A percentile compares a stretch with the other conserved stretches of the same genome.
Conservation (phyloP, 768 basidiomycete species). For the Rhodotorula babjevae region DNA sequence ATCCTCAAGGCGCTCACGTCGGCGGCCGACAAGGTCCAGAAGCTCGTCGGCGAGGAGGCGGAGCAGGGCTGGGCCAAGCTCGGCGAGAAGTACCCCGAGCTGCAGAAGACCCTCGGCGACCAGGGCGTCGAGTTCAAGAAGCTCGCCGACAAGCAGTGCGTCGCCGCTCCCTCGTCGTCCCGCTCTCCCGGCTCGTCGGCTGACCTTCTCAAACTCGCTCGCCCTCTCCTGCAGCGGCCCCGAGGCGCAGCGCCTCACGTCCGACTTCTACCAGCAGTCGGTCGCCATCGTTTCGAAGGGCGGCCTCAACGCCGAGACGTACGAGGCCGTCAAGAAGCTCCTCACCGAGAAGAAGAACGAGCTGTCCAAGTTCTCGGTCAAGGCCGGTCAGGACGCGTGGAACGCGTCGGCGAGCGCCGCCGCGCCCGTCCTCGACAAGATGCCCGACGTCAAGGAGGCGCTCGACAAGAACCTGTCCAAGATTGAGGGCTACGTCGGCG, state of each 20-base stretch:
- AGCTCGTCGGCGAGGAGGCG: conserved; percentile 35
- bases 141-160: conserved; percentile 40
- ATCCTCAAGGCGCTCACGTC: conserved; percentile 31
- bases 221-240: conserved; percentile 40
- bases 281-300: conserved; percentile 34
- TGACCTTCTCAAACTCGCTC: no score
- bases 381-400: conserved; percentile 40
- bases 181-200: background rate
- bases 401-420: conserved; percentile 32
- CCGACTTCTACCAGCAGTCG: conserved; percentile 38
- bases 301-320: conserved; percentile 39
- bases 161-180: background rate
- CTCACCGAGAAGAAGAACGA: conserved; percentile 38
- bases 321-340: conserved; percentile 37
- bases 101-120: conserved; percentile 38
- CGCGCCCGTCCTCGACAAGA: conserved; percentile 38
- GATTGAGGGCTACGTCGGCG: conserved; percentile 39
- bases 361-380: conserved; percentile 33
- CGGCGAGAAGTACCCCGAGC: conserved; percentile 38
- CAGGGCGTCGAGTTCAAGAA: conserved; percentile 36
- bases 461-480: conserved; percentile 37
- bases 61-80: conserved; percentile 29
- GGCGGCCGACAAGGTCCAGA: conserved; percentile 31
- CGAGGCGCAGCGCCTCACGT: conserved; percentile 37
- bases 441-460: conserved; percentile 41